Base-by-base conservation (phyloP, 805 yeast species). In the Ogataea minuta region DNA sequence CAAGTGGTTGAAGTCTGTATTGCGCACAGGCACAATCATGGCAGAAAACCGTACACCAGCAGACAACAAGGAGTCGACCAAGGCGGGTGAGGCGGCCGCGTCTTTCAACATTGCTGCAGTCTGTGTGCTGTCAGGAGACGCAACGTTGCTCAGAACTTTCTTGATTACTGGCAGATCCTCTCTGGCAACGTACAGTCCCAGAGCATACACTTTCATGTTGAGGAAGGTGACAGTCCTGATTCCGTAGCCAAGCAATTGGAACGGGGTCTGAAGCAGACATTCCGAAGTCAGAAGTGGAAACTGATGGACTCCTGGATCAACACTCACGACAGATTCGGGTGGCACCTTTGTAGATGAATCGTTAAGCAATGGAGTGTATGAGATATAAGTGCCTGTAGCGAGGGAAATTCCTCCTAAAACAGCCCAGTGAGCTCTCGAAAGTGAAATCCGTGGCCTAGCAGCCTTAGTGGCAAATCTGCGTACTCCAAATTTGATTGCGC, bases 1-100 rank as follows among this genome's bases (percentile, higher is more conserved):
- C 54, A 91, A 64, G 58, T 93, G 98, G 46, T 79, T 79, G 63
- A 84, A 89, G 63, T 91, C 97, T 1, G 98, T 91, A 60, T 85
- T 88, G 57, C 96, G 76, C 12, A 83, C 79, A 0, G 99, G 97
- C 9, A 84, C 80, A 43, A 91, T 81, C 46, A 95, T 71, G 17
- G 89, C 81, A 31, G 80, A 67, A 50, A 88, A 72, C 41, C 79
- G 73, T 24, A 83, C 74, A 10, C 79, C 76, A 9, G 76, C 61
- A 29, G 75, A 77, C 28, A 89, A 57, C 32, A 90, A 64, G 39
- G 73, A 69, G 13, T 73, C 70, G 20, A 87, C 61, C 13, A 87
- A 54, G 2, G 73, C 67, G 8, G 68, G 64, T 1, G 91, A 78
- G 23, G 67, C 56, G 6, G 62, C 66, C 1, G 76, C 69, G 52